These are phyloP conservation scores for Pistacia atlantica DNA, from an alignment of 345 rosid genomes.

Conservation along the genomic window DNA sequence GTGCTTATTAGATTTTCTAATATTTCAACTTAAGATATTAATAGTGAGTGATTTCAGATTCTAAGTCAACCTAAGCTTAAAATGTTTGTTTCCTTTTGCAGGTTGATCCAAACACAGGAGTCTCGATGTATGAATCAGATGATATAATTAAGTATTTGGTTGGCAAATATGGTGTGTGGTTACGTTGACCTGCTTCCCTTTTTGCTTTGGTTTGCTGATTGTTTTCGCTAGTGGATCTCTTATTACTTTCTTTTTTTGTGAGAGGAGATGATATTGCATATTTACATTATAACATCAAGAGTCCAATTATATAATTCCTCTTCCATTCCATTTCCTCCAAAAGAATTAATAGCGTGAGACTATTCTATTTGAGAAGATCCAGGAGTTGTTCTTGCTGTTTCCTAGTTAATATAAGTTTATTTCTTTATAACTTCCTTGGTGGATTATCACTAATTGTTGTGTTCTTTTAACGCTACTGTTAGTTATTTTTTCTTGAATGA, in stretches of 20 bases:
- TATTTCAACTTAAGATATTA: background rate
- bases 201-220: slow-evolving; percentile 1
- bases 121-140: slow-evolving; percentile 93
- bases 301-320: background rate
- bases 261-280: background rate
- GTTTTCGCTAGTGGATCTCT: background rate
- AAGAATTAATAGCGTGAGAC: background rate
- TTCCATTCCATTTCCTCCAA: background rate
- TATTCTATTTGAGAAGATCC: background rate
- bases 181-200: slow-evolving; percentile 6
- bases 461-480: background rate
- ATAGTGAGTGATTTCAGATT: slow-evolving; percentile 8
- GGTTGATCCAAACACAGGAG: slow-evolving; percentile 95
- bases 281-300: background rate
- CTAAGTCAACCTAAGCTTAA: slow-evolving; percentile 10
- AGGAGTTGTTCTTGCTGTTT: background rate
- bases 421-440: background rate
- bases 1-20: slow-evolving; percentile 3
- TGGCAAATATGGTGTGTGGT: slow-evolving; percentile 66
- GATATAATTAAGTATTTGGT: slow-evolving; percentile 82
- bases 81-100: slow-evolving; percentile 32
- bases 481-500: background rate
- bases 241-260: background rate
- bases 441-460: background rate
- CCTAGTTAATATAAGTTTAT: background rate